Percentiles rank a stretch among this genome's conserved stretches.
phyloP scores from a whole-genome alignment of 805 yeast genomes.

The Lachancea lanzarotensis region DNA sequence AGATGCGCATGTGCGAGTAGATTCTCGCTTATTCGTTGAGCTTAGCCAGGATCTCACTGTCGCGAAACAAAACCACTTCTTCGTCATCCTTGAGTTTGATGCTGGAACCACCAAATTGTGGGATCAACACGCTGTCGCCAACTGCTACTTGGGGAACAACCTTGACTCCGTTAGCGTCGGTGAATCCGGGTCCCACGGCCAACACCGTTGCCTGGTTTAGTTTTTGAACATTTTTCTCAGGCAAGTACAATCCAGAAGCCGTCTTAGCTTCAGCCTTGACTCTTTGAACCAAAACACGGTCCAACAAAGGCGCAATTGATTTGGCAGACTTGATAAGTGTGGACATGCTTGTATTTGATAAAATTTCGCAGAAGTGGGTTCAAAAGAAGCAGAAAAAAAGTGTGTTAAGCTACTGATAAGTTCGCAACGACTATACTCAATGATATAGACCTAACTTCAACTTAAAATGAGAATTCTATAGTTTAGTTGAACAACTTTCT shows the following conservation, averaged over 20 bases:
- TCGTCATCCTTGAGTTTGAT: slow-evolving; percentile 82
- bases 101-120: slow-evolving; percentile 87
- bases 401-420: not conserved
- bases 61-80: slow-evolving; percentile 75
- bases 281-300: slow-evolving; percentile 95
- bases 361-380: not conserved
- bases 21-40: slow-evolving; percentile 49
- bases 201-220: slow-evolving; percentile 86
- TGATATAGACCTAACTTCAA: not conserved
- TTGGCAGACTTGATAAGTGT: slow-evolving; percentile 75
- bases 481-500: not conserved
- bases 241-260: slow-evolving; percentile 86
- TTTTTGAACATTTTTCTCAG: slow-evolving; percentile 94
- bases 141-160: slow-evolving; percentile 69
- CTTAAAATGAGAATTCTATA: not conserved
- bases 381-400: not conserved
- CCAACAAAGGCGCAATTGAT: slow-evolving; percentile 85
- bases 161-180: slow-evolving; percentile 66
- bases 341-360: slow-evolving; percentile 29
- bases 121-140: slow-evolving; percentile 93
- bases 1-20: not conserved
- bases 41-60: slow-evolving; percentile 91
- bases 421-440: not conserved
- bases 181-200: slow-evolving; percentile 92
- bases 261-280: slow-evolving; percentile 86